phyloP scores from a whole-genome alignment of 1,139 yeast species.

The Lodderomyces metapsilosis region DNA sequence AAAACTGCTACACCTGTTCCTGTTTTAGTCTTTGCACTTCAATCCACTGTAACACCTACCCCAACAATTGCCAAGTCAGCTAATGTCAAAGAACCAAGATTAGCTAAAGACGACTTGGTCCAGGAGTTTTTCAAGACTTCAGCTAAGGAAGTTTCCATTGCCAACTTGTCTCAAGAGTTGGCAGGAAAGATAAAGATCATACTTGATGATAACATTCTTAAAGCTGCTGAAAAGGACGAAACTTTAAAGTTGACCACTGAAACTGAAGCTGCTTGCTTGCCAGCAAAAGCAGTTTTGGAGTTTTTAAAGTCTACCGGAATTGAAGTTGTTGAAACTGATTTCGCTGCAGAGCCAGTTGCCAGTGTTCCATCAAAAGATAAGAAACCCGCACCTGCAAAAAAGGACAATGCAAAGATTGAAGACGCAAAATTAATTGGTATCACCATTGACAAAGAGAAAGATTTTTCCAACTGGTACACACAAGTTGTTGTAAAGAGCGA shows the following conservation, averaged over 20 bases:
- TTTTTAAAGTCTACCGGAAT: constrained; percentile 59
- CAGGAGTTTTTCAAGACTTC: constrained; percentile 60
- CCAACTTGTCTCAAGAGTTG: constrained; percentile 51
- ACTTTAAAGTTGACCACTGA: constrained; percentile 60
- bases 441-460: constrained; percentile 87
- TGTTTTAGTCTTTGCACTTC: constrained; percentile 74
- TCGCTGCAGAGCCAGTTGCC: constrained; percentile 42
- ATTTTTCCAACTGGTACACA: constrained; percentile 96
- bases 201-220: constrained; percentile 56
- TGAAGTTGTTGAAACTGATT: constrained; percentile 58
- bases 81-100: constrained; percentile 78
- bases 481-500: constrained; percentile 95
- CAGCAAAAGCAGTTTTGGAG: constrained; percentile 50
- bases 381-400: constrained; percentile 30
- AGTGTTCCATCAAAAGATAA: constrained; percentile 28
- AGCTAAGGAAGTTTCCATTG: constrained; percentile 68
- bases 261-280: constrained; percentile 54
- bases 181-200: constrained; percentile 66
- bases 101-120: constrained; percentile 81
- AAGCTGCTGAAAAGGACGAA: constrained; percentile 33
- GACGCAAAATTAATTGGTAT: constrained; percentile 95
- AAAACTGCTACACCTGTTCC: constrained; percentile 83
- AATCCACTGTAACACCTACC: constrained; percentile 68
- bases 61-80: constrained; percentile 64
- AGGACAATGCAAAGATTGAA: constrained; percentile 59